A percentile compares a stretch with the other conserved stretches of the same genome.
phyloP scores from a whole-genome alignment of 306 rosid species.

The Clitoria ternatea region DNA sequence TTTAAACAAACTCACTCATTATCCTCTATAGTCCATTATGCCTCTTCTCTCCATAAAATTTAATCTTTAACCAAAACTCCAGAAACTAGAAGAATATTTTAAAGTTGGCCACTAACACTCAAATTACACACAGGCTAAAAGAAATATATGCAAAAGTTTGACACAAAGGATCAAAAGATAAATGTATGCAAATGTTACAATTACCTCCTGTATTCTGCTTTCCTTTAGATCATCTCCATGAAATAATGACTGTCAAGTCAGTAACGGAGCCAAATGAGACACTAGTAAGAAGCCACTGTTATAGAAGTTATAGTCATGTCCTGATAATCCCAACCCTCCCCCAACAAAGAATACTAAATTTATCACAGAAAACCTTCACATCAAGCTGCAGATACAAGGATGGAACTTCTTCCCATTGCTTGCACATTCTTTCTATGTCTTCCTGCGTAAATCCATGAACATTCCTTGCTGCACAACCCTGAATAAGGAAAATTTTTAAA shows the following conservation, averaged over 20 bases:
- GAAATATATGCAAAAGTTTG: constrained; percentile 10
- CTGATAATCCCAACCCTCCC: not conserved
- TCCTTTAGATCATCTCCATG: constrained; percentile 83
- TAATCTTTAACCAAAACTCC: not conserved
- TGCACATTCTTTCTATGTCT: constrained; percentile 74
- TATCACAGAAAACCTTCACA: constrained; percentile 61
- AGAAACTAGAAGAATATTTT: not conserved
- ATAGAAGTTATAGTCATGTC: constrained; percentile 8
- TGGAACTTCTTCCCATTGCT: constrained; percentile 90
- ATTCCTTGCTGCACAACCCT: constrained; percentile 99
- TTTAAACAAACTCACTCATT: no score
- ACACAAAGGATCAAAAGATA: not conserved
- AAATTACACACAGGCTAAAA: not conserved
- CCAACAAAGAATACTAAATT: constrained; percentile 14
- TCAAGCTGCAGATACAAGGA: constrained; percentile 77
- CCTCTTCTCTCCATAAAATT: not conserved
- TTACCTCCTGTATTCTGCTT: constrained; percentile 86
- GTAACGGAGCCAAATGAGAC: constrained; percentile 31
- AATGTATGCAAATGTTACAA: constrained; percentile 15
- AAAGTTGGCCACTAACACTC: not conserved
- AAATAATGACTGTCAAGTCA: constrained; percentile 65
- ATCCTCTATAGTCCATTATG: not conserved
- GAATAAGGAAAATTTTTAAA: constrained; percentile 32
- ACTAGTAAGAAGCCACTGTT: constrained; percentile 9
- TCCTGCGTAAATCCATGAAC: constrained; percentile 79